phyloP scores from a whole-genome alignment of 2,329 filamentous ascomycete species.

The Aspergillus glaucus region DNA sequence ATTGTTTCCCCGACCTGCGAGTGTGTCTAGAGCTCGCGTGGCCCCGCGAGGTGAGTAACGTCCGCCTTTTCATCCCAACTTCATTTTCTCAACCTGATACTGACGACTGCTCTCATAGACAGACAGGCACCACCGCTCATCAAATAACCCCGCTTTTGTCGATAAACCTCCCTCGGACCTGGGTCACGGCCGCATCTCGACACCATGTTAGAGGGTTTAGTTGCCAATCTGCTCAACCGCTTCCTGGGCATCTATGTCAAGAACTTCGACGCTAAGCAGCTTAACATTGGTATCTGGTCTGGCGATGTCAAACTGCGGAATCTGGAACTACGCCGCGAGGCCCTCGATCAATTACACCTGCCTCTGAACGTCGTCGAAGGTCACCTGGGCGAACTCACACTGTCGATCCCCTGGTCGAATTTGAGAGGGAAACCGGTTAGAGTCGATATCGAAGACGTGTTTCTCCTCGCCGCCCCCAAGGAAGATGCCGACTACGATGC shows the following conservation, averaged over 20 bases:
- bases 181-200: slow-evolving; percentile 61
- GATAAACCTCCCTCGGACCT: slow-evolving; percentile 49
- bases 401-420: slow-evolving; percentile 97
- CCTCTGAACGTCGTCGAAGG: slow-evolving; percentile 96
- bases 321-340: slow-evolving; percentile 87
- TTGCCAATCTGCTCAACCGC: slow-evolving; percentile 94
- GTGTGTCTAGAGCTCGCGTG: slow-evolving; percentile 17
- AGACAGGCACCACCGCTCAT: slow-evolving; percentile 6
- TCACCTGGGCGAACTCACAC: slow-evolving; percentile 82
- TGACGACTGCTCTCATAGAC: slow-evolving; percentile 4
- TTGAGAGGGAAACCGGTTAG: slow-evolving; percentile 88
- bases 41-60: slow-evolving; percentile 9
- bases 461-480: slow-evolving; percentile 86
- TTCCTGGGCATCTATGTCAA: slow-evolving; percentile 99
- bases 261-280: slow-evolving; percentile 96
- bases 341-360: slow-evolving; percentile 91
- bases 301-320: slow-evolving; percentile 94
- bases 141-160: slow-evolving; percentile 8
- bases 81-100: background rate
- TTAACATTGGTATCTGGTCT: slow-evolving; percentile 98
- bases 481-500: slow-evolving; percentile 91
- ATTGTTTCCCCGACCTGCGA: slow-evolving; percentile 12
- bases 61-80: slow-evolving; percentile 3
- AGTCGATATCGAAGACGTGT: slow-evolving; percentile 94
- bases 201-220: slow-evolving; percentile 92